Evolutionary conservation across 352 stramenopile genomes (phyloP).

Genomic region (Elongisporangium prolatum): DNA sequence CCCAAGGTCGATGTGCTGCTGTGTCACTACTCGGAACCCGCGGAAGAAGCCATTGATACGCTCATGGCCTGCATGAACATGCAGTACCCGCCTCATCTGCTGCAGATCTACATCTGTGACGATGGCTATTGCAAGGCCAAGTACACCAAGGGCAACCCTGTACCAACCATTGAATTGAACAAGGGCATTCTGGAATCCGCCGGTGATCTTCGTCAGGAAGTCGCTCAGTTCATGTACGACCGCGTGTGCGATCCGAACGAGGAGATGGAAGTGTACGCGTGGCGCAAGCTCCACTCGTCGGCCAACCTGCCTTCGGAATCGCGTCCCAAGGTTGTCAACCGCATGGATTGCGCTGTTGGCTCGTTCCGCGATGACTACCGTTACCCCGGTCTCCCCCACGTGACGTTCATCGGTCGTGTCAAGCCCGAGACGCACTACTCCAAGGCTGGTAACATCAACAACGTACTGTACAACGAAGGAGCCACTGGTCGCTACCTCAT

Average conservation of each 20-base stretch:
- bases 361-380: constrained; percentile 84
- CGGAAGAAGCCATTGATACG: constrained; percentile 83
- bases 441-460: constrained; percentile 89
- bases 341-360: constrained; percentile 58
- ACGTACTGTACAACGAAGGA: constrained; percentile 80
- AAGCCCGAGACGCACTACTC: constrained; percentile 81
- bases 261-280: constrained; percentile 81
- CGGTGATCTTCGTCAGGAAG: constrained; percentile 72
- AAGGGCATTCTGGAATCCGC: constrained; percentile 77
- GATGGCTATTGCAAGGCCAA: constrained; percentile 85
- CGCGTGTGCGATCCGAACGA: constrained; percentile 80
- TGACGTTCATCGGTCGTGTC: constrained; percentile 73
- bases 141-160: constrained; percentile 69
- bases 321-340: constrained; percentile 63
- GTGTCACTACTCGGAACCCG: constrained; percentile 82
- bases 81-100: constrained; percentile 79
- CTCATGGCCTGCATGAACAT: constrained; percentile 86
- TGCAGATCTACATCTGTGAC: constrained; percentile 82
- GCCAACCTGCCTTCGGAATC: constrained; percentile 67
- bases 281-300: constrained; percentile 81
- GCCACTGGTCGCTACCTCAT: constrained; percentile 74
- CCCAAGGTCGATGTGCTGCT: constrained; percentile 82
- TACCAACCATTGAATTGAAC: constrained; percentile 72
- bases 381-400: constrained; percentile 69
- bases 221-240: constrained; percentile 85